Conservation (phyloP, 345 rosid species). For the Theobroma cacao region DNA sequence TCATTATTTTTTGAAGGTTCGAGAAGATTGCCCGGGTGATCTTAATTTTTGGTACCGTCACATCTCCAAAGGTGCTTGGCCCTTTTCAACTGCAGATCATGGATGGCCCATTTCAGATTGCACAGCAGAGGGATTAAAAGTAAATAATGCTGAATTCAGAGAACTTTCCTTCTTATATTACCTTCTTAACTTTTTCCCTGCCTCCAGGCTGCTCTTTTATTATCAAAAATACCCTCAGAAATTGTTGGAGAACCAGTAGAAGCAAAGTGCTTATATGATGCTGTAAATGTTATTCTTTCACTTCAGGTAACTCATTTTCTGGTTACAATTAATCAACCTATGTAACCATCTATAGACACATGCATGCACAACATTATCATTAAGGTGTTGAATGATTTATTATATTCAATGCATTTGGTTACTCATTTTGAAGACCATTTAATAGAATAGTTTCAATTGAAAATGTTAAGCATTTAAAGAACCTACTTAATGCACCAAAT, state of each 20-base stretch:
- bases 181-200: constrained; percentile 14
- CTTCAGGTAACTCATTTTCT: constrained; percentile 58
- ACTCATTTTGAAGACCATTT: neutral
- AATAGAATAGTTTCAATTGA: neutral
- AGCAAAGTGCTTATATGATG: constrained; percentile 60
- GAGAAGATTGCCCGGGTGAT: constrained; percentile 84
- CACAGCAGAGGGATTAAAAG: constrained; percentile 93
- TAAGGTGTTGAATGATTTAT: neutral
- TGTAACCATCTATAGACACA: neutral
- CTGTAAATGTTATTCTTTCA: constrained; percentile 85
- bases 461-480: neutral
- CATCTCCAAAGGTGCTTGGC: constrained; percentile 99
- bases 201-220: constrained; percentile 63
- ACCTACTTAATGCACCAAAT: neutral
- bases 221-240: constrained; percentile 68
- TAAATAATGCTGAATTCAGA: constrained; percentile 28
- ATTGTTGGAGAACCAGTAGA: constrained; percentile 81
- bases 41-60: constrained; percentile 85
- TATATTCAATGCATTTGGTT: neutral
- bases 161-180: neutral
- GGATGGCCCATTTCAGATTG: constrained; percentile 99
- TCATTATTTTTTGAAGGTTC: constrained; percentile 48
- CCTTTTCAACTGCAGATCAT: constrained; percentile 94
- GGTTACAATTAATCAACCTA: neutral
- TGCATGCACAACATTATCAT: neutral